phyloP scores from a whole-genome alignment of 2,329 filamentous ascomycete species.

The Sporothrix inflata region DNA sequence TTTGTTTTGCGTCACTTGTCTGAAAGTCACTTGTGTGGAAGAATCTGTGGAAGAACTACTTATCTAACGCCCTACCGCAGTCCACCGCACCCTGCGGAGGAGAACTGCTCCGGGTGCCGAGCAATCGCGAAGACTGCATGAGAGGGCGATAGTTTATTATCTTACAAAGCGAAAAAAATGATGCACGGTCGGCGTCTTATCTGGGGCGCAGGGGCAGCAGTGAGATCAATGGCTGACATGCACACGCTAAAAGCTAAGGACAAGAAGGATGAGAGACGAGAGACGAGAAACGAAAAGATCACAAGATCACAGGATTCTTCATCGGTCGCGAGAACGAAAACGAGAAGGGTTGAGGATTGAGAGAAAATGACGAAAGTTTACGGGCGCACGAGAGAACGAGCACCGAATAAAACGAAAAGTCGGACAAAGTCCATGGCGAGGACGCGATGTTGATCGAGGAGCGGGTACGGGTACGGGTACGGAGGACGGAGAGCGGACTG shows the following conservation, averaged over 20 bases:
- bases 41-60: too few species aligned
- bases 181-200: neutral
- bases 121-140: neutral
- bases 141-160: neutral
- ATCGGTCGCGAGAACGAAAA: neutral
- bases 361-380: neutral
- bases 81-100: neutral
- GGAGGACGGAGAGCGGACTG: neutral
- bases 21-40: neutral
- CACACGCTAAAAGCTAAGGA: neutral
- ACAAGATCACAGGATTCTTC: neutral
- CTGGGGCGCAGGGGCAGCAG: neutral
- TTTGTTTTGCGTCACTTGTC: neutral
- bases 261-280: neutral
- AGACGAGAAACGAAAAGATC: neutral
- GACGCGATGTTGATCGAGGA: constrained; percentile 1
- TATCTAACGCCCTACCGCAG: neutral
- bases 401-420: neutral
- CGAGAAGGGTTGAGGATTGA: neutral
- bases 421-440: neutral
- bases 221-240: constrained; percentile 8
- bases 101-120: neutral
- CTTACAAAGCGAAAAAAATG: neutral
- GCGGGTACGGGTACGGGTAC: constrained; percentile 14
- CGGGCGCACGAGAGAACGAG: neutral